These are phyloP conservation scores for Glaciozyma antarctica DNA, from an alignment of 768 basidiomycete genomes.

Conservation along the genomic window DNA sequence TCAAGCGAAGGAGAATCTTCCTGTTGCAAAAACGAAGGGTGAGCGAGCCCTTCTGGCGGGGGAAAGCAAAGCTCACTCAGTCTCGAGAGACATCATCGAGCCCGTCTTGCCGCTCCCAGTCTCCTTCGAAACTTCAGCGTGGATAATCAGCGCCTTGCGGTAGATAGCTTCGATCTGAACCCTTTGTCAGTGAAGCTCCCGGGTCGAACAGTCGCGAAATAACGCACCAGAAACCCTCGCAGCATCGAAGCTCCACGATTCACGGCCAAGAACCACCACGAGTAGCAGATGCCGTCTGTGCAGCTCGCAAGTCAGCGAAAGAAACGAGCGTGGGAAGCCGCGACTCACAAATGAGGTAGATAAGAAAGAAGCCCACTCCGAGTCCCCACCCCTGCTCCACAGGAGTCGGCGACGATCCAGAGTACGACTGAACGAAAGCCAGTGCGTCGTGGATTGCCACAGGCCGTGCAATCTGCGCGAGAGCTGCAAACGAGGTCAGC, in stretches of 20 bases:
- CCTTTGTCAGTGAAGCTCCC: not conserved
- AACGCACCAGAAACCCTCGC: not conserved
- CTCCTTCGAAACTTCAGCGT: not conserved
- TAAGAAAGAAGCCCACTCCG: not conserved
- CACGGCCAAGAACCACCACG: not conserved
- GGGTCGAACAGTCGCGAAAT: not conserved
- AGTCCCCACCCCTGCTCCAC: not conserved
- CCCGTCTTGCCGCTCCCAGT: not conserved
- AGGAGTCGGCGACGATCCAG: no score
- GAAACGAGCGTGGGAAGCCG: not conserved
- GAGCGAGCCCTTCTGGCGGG: not conserved
- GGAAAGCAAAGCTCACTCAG: not conserved
- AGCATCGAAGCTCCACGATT: not conserved
- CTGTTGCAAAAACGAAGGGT: not conserved
- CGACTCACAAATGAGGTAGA: not conserved
- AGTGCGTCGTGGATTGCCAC: no score
- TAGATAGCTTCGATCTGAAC: not conserved
- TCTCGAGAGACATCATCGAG: not conserved
- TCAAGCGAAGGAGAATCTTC: not conserved
- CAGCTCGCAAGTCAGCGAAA: not conserved
- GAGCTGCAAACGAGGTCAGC: no score
- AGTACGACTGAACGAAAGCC: no score
- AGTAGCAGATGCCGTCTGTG: not conserved
- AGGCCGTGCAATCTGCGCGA: no score
- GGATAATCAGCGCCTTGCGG: not conserved